Evolutionary conservation across 441 rosid genomes (phyloP).

Genomic region (Pelargonium myrrhifolium): DNA sequence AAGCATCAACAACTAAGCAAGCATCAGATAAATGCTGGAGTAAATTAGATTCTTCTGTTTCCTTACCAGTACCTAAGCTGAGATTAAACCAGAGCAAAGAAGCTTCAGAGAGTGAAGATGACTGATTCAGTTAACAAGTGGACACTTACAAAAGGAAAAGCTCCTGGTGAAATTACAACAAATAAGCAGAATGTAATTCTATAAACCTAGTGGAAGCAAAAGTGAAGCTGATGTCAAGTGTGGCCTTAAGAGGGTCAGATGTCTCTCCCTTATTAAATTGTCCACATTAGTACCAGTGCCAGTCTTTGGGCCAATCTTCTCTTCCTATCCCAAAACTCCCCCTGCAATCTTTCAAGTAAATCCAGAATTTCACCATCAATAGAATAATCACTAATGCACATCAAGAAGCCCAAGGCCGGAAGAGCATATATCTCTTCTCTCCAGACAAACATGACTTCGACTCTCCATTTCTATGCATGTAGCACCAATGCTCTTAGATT

Average conservation of each 20-base stretch:
- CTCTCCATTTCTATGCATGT: too few species aligned
- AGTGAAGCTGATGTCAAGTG: not conserved
- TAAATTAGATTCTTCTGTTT: constrained; percentile 78
- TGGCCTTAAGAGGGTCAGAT: not conserved
- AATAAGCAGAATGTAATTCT: not conserved
- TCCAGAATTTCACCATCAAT: too few species aligned
- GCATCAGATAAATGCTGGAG: constrained; percentile 92
- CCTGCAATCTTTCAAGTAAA: not conserved
- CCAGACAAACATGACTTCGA: not conserved
- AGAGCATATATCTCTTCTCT: too few species aligned
- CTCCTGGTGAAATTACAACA: not conserved
- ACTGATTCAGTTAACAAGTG: constrained; percentile 2
- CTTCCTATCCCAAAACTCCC: not conserved
- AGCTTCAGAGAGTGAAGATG: constrained; percentile 9
- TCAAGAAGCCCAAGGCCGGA: too few species aligned
- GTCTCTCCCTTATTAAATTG: not conserved
- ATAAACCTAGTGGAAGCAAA: not conserved
- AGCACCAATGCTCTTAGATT: too few species aligned
- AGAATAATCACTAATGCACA: too few species aligned
- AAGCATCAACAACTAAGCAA: constrained; percentile 93
- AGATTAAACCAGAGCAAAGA: constrained; percentile 27
- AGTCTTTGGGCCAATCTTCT: too few species aligned
- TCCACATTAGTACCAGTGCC: too few species aligned
- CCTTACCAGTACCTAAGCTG: constrained; percentile 99
- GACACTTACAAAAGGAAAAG: not conserved